Percentiles rank a stretch among this genome's conserved stretches.
These are phyloP conservation scores for Pachyrhizus erosus DNA, from an alignment of 306 rosid species.

Conservation along the genomic window DNA sequence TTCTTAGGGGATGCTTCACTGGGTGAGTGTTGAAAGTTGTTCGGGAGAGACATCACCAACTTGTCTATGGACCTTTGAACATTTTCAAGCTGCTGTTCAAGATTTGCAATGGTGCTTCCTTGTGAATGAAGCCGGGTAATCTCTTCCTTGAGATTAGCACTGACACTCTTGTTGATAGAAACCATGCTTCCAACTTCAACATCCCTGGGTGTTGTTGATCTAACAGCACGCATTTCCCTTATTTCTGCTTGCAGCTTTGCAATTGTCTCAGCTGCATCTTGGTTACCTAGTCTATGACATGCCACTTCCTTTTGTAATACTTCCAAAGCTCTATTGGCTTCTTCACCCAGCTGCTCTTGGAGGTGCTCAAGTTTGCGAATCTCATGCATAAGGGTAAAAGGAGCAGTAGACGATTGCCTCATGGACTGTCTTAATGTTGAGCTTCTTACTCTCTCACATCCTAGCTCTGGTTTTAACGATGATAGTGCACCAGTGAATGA, in stretches of 20 bases:
- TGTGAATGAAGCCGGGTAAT: conserved; percentile 97
- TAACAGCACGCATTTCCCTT: conserved; percentile 84
- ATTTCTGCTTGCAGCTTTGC: conserved; percentile 96
- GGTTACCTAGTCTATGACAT: conserved; percentile 97
- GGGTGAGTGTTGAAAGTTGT: conserved; percentile 61
- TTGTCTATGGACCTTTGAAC: conserved; percentile 98
- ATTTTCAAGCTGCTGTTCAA: conserved; percentile 98
- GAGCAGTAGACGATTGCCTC: conserved; percentile 96
- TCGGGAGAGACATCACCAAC: conserved; percentile 97
- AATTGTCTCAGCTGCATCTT: conserved; percentile 99
- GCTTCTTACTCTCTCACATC: conserved; percentile 64
- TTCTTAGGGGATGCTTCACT: conserved; percentile 70
- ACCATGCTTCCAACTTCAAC: conserved; percentile 79
- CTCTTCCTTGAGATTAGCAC: conserved; percentile 98
- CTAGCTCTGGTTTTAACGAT: conserved; percentile 58
- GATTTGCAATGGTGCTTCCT: conserved; percentile 95
- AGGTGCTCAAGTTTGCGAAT: conserved; percentile 99
- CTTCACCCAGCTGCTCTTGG: conserved; percentile 98
- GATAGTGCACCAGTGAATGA: conserved; percentile 77
- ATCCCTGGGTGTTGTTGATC: conserved; percentile 59
- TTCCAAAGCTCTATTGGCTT: conserved; percentile 96
- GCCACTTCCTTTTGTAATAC: conserved; percentile 98
- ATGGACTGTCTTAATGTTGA: conserved; percentile 82
- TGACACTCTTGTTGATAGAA: conserved; percentile 81
- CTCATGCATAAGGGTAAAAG: conserved; percentile 97